Percentiles rank a stretch among this genome's conserved stretches.
Evolutionary conservation across 2,329 filamentous ascomycete species (phyloP).

Genomic region (Apiospora koreana): DNA sequence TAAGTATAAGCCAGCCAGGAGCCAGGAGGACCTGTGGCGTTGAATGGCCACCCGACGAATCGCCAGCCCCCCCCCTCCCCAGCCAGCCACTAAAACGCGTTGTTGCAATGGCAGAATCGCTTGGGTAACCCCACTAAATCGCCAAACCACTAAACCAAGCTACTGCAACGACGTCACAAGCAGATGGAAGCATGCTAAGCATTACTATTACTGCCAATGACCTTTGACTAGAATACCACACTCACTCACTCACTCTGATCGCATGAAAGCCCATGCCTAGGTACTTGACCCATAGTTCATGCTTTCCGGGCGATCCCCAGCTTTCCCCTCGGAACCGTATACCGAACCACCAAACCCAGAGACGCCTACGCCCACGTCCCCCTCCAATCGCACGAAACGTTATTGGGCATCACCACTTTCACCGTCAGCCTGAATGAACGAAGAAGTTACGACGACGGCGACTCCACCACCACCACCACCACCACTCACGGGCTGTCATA

Average conservation of each 20-base stretch:
- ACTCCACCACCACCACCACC: too few species aligned
- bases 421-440: neutral
- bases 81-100: constrained; percentile 1
- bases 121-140: neutral
- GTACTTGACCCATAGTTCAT: neutral
- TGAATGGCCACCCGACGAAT: neutral
- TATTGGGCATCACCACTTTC: neutral
- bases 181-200: constrained; percentile 1
- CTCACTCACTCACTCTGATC: constrained; percentile 4
- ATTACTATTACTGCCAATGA: neutral
- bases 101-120: neutral
- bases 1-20: too few species aligned
- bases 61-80: neutral
- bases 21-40: neutral
- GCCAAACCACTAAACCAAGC: neutral
- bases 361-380: neutral
- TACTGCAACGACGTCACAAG: constrained; percentile 8
- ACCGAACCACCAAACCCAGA: neutral
- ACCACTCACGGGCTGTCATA: neutral
- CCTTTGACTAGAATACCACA: neutral
- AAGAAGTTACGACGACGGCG: neutral
- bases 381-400: neutral
- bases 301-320: constrained; percentile 2
- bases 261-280: constrained; percentile 1
- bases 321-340: neutral